These are phyloP conservation scores for Ogataea wickerhamii DNA, from an alignment of 805 yeast species.

Conservation along the genomic window DNA sequence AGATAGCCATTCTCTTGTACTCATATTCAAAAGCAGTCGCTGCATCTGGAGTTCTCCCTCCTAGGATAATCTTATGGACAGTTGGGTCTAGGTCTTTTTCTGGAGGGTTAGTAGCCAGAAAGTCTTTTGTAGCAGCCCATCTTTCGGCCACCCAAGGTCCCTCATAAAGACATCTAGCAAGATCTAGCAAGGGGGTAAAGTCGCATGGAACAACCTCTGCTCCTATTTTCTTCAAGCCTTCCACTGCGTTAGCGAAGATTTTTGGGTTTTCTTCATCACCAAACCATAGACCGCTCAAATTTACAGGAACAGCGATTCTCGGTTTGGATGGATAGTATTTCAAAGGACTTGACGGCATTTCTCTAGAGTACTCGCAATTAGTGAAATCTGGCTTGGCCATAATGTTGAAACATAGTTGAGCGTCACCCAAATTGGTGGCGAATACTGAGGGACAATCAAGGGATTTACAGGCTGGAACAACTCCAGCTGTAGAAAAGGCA, in stretches of 20 bases:
- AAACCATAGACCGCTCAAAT: slow-evolving; percentile 61
- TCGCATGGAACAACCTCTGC: slow-evolving; percentile 60
- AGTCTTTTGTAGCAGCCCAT: slow-evolving; percentile 75
- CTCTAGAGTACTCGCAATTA: slow-evolving; percentile 77
- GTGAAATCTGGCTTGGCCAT: slow-evolving; percentile 67
- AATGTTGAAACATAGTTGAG: slow-evolving; percentile 69
- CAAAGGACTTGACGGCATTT: slow-evolving; percentile 64
- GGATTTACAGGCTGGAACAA: slow-evolving; percentile 96
- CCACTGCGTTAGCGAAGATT: slow-evolving; percentile 61
- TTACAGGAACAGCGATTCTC: slow-evolving; percentile 71
- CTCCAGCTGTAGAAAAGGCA: slow-evolving; percentile 79
- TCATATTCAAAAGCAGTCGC: slow-evolving; percentile 82
- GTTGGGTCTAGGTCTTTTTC: slow-evolving; percentile 74
- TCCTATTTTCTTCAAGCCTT: slow-evolving; percentile 47
- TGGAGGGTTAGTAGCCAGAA: slow-evolving; percentile 69
- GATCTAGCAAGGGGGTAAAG: slow-evolving; percentile 69
- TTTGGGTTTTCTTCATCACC: slow-evolving; percentile 77
- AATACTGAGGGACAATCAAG: slow-evolving; percentile 90
- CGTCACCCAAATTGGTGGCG: slow-evolving; percentile 73
- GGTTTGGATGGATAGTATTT: slow-evolving; percentile 56
- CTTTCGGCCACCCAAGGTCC: slow-evolving; percentile 99
- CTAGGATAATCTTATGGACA: slow-evolving; percentile 67
- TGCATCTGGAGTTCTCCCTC: slow-evolving; percentile 77
- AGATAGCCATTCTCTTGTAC: slow-evolving; percentile 77
- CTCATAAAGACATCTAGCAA: slow-evolving; percentile 87